Conservation (phyloP, 2,329 filamentous ascomycete species). For the Fusarium mundagurra region DNA sequence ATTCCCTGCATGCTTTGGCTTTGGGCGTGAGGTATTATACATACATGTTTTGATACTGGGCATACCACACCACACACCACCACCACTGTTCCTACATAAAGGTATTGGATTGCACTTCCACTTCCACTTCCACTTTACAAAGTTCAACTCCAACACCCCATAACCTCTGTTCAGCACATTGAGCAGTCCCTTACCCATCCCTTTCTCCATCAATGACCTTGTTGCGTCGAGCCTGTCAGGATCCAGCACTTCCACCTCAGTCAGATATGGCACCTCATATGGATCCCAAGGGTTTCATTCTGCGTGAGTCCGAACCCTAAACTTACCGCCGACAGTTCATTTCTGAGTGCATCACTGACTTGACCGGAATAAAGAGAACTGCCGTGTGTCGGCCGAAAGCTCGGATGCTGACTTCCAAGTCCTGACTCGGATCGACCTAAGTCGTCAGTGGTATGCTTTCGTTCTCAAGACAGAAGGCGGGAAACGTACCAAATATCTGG, state of each 20-base stretch:
- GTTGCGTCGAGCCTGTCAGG: conserved; percentile 11
- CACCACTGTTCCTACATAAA: conserved; percentile 15
- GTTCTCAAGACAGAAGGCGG: conserved; percentile 41
- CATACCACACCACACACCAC: background rate
- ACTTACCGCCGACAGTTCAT: background rate
- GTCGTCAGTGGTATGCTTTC: conserved; percentile 40
- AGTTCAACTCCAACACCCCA: background rate
- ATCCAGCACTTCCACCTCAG: conserved; percentile 1
- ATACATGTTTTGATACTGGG: background rate
- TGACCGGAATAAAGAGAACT: conserved; percentile 40
- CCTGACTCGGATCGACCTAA: conserved; percentile 35
- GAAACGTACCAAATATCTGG: conserved; percentile 45
- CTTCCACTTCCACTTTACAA: background rate
- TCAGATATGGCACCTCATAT: conserved; percentile 24
- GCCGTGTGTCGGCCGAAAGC: conserved; percentile 37
- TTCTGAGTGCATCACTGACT: background rate
- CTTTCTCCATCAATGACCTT: conserved; percentile 24
- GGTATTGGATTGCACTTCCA: conserved; percentile 4
- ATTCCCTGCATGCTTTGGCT: background rate
- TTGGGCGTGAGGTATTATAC: background rate
- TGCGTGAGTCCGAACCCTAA: conserved; percentile 2
- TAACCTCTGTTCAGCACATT: background rate
- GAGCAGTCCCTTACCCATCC: background rate
- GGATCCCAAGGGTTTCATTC: conserved; percentile 22
- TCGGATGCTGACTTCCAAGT: conserved; percentile 38